phyloP scores from a whole-genome alignment of 331 rosid genomes.

The Saraca asoca region DNA sequence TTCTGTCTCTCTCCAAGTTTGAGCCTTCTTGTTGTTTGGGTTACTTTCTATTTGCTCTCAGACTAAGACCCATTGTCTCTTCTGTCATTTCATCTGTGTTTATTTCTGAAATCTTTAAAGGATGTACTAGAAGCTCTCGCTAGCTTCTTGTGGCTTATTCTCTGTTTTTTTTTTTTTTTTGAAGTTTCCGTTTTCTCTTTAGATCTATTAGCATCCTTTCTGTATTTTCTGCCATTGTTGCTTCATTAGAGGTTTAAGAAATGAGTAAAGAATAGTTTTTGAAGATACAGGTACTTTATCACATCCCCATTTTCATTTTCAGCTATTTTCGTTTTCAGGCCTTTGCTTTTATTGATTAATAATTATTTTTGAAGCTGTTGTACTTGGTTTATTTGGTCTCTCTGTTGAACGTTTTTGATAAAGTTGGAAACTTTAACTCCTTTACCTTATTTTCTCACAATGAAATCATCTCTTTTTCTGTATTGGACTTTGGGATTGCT shows the following conservation, averaged over 20 bases:
- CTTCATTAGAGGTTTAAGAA: constrained; percentile 36
- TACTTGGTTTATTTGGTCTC: background rate
- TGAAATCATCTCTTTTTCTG: constrained; percentile 33
- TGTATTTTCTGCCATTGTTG: constrained; percentile 32
- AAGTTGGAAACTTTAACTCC: constrained; percentile 19
- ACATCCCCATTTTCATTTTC: background rate
- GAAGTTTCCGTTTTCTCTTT: constrained; percentile 25
- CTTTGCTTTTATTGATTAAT: constrained; percentile 29
- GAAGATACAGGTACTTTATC: constrained; percentile 83
- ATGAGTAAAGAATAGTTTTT: constrained; percentile 95
- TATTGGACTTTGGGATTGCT: constrained; percentile 45
- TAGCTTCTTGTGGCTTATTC: constrained; percentile 8
- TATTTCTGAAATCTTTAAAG: constrained; percentile 5
- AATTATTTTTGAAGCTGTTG: background rate
- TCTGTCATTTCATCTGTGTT: background rate
- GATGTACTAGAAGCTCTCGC: constrained; percentile 14
- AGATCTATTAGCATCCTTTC: constrained; percentile 44
- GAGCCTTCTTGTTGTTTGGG: constrained; percentile 34
- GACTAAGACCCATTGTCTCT: constrained; percentile 30
- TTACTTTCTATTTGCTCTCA: constrained; percentile 40
- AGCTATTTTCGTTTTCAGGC: constrained; percentile 2
- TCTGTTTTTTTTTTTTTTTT: background rate
- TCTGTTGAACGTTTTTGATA: constrained; percentile 22
- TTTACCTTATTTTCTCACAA: background rate
- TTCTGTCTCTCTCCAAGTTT: constrained; percentile 43